Evolutionary conservation across 768 basidiomycete genomes (phyloP).

Genomic region (Panaeolus papilionaceus): DNA sequence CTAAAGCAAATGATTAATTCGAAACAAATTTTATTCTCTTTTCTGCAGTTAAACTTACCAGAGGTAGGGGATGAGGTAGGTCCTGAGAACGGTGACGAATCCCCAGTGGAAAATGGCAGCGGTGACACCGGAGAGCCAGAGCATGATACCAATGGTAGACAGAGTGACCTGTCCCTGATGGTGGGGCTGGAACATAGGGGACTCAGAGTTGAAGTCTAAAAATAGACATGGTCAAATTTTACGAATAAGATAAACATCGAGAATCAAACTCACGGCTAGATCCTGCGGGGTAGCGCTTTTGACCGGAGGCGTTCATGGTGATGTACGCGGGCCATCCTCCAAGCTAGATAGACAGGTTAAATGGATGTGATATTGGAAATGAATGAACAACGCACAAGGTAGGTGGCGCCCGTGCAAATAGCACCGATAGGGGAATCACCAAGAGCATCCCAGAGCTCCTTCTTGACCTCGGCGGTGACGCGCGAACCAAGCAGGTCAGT

Average conservation of each 20-base stretch:
- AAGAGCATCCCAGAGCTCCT: conserved; percentile 83
- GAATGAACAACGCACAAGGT: conserved; percentile 54
- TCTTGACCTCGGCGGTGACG: conserved; percentile 69
- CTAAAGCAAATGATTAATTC: conserved; percentile 32
- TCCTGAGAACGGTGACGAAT: conserved; percentile 72
- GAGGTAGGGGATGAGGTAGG: conserved; percentile 90
- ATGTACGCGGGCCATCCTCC: conserved; percentile 90
- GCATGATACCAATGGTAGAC: conserved; percentile 81
- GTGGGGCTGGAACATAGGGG: conserved; percentile 85
- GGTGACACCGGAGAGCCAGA: conserved; percentile 71
- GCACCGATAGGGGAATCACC: conserved; percentile 90
- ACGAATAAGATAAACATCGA: background rate
- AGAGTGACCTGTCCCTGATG: conserved; percentile 78
- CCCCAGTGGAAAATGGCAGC: conserved; percentile 65
- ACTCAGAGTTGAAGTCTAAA: conserved; percentile 75
- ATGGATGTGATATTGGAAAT: background rate
- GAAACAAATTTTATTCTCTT: background rate
- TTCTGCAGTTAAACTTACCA: conserved; percentile 48
- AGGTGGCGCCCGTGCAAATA: conserved; percentile 54
- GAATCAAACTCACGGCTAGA: conserved; percentile 71
- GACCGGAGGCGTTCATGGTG: conserved; percentile 84
- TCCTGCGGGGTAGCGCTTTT: conserved; percentile 75
- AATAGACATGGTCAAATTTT: too few relatives aligned
- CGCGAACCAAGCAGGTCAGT: conserved; percentile 71
- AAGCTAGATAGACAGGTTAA: conserved; percentile 48